phyloP scores from a whole-genome alignment of 2,329 filamentous ascomycete genomes.

The Xylariaceae sp. region DNA sequence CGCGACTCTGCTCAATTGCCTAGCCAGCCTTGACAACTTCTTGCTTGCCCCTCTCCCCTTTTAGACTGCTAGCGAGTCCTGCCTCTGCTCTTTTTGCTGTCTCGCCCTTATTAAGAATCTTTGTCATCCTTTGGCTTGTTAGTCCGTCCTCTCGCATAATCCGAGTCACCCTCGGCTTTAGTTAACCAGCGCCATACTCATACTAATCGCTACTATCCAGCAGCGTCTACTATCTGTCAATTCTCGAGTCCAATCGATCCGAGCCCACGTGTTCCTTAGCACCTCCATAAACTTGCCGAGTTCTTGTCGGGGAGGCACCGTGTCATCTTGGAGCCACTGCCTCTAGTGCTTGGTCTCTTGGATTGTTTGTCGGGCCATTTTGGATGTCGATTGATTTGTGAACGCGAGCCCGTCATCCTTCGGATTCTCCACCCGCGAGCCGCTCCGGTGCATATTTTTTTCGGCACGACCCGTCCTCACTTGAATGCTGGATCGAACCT shows the following conservation, averaged over 20 bases:
- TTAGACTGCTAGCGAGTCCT: neutral
- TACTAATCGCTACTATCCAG: neutral
- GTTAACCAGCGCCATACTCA: neutral
- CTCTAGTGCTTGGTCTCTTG: neutral
- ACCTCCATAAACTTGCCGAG: no score
- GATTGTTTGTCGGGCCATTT: neutral
- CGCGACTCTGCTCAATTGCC: neutral
- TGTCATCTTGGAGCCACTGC: neutral
- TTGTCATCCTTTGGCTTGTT: neutral
- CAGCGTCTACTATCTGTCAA: neutral
- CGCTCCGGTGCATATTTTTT: constrained; percentile 10
- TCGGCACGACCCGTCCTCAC: constrained; percentile 4
- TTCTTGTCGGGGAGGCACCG: no score
- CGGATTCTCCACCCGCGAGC: constrained; percentile 3
- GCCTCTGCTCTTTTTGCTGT: neutral
- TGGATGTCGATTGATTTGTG: constrained; percentile 15
- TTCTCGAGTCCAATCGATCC: neutral
- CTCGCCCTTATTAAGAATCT: neutral
- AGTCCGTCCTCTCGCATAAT: neutral
- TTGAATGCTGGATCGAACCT: neutral
- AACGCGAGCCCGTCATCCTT: neutral
- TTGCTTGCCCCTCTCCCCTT: neutral
- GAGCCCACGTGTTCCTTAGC: neutral
- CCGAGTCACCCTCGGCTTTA: neutral
- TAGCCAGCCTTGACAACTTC: neutral